Evolutionary conservation across 2,329 filamentous ascomycete species (phyloP), one percentile per base, ranked within the genome.

Genomic region (Aspergillus sp.): DNA sequence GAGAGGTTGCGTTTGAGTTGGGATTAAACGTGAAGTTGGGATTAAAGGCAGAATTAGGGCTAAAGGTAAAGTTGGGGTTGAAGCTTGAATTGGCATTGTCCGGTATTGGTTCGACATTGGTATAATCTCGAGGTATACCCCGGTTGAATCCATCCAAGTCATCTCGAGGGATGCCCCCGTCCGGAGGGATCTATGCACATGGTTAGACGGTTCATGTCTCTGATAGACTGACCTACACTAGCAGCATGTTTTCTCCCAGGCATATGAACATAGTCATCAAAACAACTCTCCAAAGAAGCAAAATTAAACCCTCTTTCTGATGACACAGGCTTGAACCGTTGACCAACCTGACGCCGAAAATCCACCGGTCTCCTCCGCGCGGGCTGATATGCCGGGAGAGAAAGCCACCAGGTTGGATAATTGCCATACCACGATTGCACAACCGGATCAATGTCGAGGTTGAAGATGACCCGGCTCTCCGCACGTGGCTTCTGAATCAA

Each of bases 201-300:
- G 19, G 19, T 19, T 19, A 19, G 19, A 19, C 19, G 19, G 19
- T 19, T 19, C 19, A 19, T 19, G 19, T 19, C 19, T 19, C 19
- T 19, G 30, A 13, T 19, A 19, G 19, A 19, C 19, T 19, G 12
- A 49, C 52, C 33, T 49, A 59, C 57, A 33, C 50, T 49, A 11
- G 48, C 47, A 3, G 64, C 60, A 47, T 65, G 68, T 26, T 65
- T 66, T 28, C 67, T 69, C 5, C 71, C 70, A 5, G 71, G 69
- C 64, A 74, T 66, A 31, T 59, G 61, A 3, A 73, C 69, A 44
- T 73, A 74, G 19, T 72, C 65, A 36, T 74, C 70, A 33, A 74
- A 63, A 7, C 55, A 59, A 39, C 58, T 62, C 32, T 62, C 64
- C 27, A 74, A 39, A 8, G 61, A 60, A 4, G 70, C 70, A 52